Evolutionary conservation across 1,284 basidiomycete species (phyloP), one percentile per base, ranked within the genome.

Genomic region (Phellopilus nigrolimitatus): DNA sequence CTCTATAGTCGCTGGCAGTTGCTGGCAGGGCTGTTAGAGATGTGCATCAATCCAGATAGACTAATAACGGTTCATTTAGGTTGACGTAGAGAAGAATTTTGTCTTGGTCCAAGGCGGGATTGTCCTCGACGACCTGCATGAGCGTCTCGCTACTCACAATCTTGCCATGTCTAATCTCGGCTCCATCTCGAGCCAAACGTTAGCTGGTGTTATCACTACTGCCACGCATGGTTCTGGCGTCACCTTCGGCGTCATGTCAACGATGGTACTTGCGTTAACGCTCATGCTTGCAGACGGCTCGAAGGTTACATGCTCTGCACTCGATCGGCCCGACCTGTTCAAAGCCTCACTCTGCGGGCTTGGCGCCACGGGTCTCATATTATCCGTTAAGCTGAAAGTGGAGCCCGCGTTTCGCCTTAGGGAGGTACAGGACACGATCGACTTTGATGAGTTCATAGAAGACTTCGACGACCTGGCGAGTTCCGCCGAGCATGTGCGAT

Each of bases 111-210:
- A 91, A 66, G 83, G 80, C 3, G 94, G 93, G 10, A 90, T 95
- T 62, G 84, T 79, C 6, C 80, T 97, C 52, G 74, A 84, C 56
- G 73, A 76, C 47, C 75, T 95, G 12, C 88, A 94, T 54, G 68
- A 64, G 34, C 71, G 71, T 21, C 84, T 98, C 47, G 81, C 78
- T 31, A 66, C 72, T n/a, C 72, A 85, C 59, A 75, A 76, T 25
- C 78, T 97, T 19, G 93, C 94, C 39, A 85, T 99, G 79, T 83
- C 80, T 63, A 97, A 93, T 67, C 77, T 98, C 56, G 97, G 97
- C 36, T 95, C 93, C 36, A 98, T 99, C 64, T 95, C 92, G 34
- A 93, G 97, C 67, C 95, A 98, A 68, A 94, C 94, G 2, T 78
- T 99, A 57, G 95, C 80, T n/a, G 95, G 95, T 28, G 81, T 95